These are phyloP conservation scores for Cercospora citrullina DNA, from an alignment of 2,329 filamentous ascomycete species.

Conservation along the genomic window DNA sequence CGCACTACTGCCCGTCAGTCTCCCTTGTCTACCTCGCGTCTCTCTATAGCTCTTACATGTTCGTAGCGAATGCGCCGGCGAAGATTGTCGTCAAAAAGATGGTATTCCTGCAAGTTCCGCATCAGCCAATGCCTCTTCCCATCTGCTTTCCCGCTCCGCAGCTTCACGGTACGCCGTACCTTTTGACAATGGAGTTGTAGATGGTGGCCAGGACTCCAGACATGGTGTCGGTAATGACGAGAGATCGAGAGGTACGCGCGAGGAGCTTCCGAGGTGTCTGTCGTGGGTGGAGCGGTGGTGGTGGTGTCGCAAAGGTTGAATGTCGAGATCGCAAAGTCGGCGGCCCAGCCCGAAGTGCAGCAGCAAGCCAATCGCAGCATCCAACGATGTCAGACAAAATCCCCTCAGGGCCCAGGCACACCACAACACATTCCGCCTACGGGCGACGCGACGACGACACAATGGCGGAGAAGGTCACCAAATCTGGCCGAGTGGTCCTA, in stretches of 20 bases:
- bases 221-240: slow-evolving; percentile 48
- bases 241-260: neutral
- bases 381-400: slow-evolving; percentile 10
- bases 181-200: slow-evolving; percentile 50
- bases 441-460: neutral
- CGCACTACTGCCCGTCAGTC: slow-evolving; percentile 57
- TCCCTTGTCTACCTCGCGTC: neutral
- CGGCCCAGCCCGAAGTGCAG: neutral
- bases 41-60: slow-evolving; percentile 66
- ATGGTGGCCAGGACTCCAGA: slow-evolving; percentile 58
- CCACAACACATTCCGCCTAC: slow-evolving; percentile 31
- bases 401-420: slow-evolving; percentile 12
- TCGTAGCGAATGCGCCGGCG: slow-evolving; percentile 80
- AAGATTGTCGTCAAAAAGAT: slow-evolving; percentile 88
- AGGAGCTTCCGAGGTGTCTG: neutral
- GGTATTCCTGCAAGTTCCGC: slow-evolving; percentile 80
- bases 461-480: slow-evolving; percentile 47
- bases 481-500: slow-evolving; percentile 66
- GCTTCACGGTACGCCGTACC: slow-evolving; percentile 7
- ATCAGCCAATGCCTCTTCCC: slow-evolving; percentile 28
- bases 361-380: slow-evolving; percentile 11
- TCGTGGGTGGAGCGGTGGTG: neutral
- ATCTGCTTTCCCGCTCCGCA: neutral
- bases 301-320: slow-evolving; percentile 3
- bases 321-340: slow-evolving; percentile 3